Evolutionary conservation across 2,329 filamentous ascomycete genomes (phyloP).

Genomic region (Verticillium nonalfalfae): DNA sequence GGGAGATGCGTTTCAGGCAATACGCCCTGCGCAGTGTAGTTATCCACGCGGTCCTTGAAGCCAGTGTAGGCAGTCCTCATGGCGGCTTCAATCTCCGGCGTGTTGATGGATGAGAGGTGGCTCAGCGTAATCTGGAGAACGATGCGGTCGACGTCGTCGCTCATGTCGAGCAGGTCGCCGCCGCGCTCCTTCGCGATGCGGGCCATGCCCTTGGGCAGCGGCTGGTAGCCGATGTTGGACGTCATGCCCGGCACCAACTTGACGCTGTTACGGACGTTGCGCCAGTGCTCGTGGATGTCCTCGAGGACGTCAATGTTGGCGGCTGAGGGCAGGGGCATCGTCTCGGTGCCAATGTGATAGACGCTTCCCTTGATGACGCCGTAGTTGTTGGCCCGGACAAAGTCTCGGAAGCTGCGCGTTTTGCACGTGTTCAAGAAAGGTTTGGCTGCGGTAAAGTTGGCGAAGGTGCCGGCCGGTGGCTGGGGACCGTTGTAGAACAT

Average conservation of each 20-base stretch:
- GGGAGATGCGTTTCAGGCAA: constrained; percentile 29
- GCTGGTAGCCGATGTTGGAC: constrained; percentile 29
- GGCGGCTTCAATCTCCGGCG: constrained; percentile 21
- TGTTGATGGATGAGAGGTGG: constrained; percentile 22
- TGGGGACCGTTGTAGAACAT: constrained; percentile 54
- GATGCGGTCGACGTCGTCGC: constrained; percentile 30
- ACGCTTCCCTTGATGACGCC: constrained; percentile 24
- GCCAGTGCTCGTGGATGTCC: constrained; percentile 24
- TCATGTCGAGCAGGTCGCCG: constrained; percentile 31
- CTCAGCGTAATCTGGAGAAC: constrained; percentile 37
- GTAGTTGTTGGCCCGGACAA: constrained; percentile 33
- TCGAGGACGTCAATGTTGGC: constrained; percentile 20
- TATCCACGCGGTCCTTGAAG: constrained; percentile 19
- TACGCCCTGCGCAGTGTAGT: constrained; percentile 23
- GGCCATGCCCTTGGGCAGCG: constrained; percentile 28
- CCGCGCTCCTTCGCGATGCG: constrained; percentile 21
- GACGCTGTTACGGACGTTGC: constrained; percentile 17
- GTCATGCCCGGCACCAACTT: constrained; percentile 8
- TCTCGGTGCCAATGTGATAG: constrained; percentile 31
- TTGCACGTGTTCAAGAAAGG: constrained; percentile 36
- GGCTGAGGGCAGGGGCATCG: constrained; percentile 22
- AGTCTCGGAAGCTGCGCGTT: constrained; percentile 37
- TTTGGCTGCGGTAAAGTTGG: constrained; percentile 44
- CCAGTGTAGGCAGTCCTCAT: constrained; percentile 29
- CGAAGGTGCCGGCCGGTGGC: constrained; percentile 46